Base-by-base conservation (phyloP, 129 eudicot genomes). In the Dittrichia graveolens region DNA sequence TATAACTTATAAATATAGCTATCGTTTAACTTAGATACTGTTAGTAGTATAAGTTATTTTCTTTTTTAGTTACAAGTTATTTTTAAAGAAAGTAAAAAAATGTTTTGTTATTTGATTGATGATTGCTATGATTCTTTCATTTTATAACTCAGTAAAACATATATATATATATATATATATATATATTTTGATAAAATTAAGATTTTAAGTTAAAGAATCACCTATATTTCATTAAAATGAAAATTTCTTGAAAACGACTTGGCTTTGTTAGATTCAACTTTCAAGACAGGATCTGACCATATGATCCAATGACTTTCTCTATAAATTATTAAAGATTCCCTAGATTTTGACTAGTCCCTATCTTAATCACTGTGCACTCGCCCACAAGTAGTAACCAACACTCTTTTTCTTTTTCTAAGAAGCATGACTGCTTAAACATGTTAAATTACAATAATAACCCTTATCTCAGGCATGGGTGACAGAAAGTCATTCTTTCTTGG, bases 401-500 rank as follows among this genome's bases (percentile, higher is more conserved):
- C 76, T 10, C 74, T 24, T 53, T 61, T 79, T 10, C 74, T 24
- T 53, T 61, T 79, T 56, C 31, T 24, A 56, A 69, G 75, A 67
- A 71, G 15, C 69, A 47, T 31, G 75, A 47, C 78, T 65, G 77
- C 43, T 70, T 16, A 62, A 70, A 62, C 77, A 71, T 78, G 72
- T 77, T 60, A 6, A 46, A 52, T 78, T 86, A 81, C 85, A 49
- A 58, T 37, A 44, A 15, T 78, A 67, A 81, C 86, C 88, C 50
- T 24, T 73, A 14, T 66, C 71, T 8, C 15, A 61, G 78, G 83
- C 88, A 86, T 82, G 88, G 85, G 80, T 61, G 65, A 55, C 83
- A 58, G 13, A 80, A 74, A 73, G 77, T 69, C 82, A 6, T 31
- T 54, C 75, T 77, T 85, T 59, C 77, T 47, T 54, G 81, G 74